Conservation (phyloP, 192 early-diverging fungal genomes). For the Podila minutissima region DNA sequence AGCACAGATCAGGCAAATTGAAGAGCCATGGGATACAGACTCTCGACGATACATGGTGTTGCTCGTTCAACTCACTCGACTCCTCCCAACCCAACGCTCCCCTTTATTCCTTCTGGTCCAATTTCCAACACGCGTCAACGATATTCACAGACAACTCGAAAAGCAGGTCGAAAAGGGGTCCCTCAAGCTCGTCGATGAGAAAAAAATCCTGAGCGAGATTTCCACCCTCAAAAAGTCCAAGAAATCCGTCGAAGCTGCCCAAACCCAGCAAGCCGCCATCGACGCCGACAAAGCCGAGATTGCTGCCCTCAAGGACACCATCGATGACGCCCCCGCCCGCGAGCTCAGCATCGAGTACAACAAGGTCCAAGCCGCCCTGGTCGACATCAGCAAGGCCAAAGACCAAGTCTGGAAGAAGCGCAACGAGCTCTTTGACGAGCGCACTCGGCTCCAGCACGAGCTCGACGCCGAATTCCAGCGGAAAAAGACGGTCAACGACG, state of each 20-base stretch:
- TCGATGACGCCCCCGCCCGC: conserved; percentile 56
- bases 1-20: conserved; percentile 62
- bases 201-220: conserved; percentile 81
- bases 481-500: conserved; percentile 68
- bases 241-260: conserved; percentile 66
- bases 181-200: conserved; percentile 85
- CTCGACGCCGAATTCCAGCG: conserved; percentile 71
- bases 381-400: conserved; percentile 62
- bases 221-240: conserved; percentile 72
- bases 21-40: too few species aligned
- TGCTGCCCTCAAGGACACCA: conserved; percentile 67
- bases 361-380: conserved; percentile 73
- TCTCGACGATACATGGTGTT: too few species aligned
- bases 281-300: conserved; percentile 62
- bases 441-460: conserved; percentile 67
- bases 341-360: conserved; percentile 73
- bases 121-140: not conserved
- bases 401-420: conserved; percentile 66
- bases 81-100: not conserved
- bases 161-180: conserved; percentile 75
- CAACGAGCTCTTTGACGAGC: conserved; percentile 71
- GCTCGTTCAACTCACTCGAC: not conserved
- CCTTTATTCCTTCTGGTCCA: not conserved
- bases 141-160: conserved; percentile 67
- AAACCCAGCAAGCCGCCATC: conserved; percentile 60